A percentile compares a stretch with the other conserved stretches of the same genome.
Conservation (phyloP, 179 eudicot species). For the Camellia oleifera region DNA sequence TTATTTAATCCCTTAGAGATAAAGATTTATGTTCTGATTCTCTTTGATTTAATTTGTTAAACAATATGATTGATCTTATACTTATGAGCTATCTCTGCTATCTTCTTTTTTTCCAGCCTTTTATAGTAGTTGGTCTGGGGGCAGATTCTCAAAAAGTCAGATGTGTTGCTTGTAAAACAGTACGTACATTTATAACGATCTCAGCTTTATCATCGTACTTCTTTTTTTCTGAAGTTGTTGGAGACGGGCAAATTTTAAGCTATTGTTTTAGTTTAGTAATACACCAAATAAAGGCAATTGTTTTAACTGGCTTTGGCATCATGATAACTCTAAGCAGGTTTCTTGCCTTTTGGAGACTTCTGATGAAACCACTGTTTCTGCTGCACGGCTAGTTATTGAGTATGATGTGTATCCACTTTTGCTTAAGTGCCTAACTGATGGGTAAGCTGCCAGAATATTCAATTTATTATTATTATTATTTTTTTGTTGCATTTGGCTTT, state of each 20-base stretch:
- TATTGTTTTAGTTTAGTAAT: not conserved
- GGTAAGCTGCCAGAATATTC: conserved; percentile 41
- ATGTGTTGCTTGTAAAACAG: conserved; percentile 75
- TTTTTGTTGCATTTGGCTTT: not conserved
- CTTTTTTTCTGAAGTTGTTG: not conserved
- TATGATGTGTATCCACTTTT: conserved; percentile 67
- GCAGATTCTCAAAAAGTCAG: conserved; percentile 78
- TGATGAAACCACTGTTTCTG: conserved; percentile 39
- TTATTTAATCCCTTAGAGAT: not conserved
- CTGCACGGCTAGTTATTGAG: conserved; percentile 50
- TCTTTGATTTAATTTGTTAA: conserved; percentile 1
- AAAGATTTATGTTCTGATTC: conserved; percentile 1
- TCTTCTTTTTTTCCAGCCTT: conserved; percentile 49
- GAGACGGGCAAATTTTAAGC: too few relatives aligned
- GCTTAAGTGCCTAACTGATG: conserved; percentile 74
- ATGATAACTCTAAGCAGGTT: conserved; percentile 44
- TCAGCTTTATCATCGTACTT: conserved; percentile 1
- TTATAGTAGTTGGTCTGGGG: conserved; percentile 73
- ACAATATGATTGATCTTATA: conserved; percentile 3
- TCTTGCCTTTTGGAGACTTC: conserved; percentile 64
- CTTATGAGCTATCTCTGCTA: conserved; percentile 7
- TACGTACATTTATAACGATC: conserved; percentile 31
- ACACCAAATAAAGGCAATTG: not conserved
- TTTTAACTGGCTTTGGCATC: conserved; percentile 5
- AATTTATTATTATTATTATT: too few relatives aligned